phyloP scores from a whole-genome alignment of 2,329 filamentous ascomycete genomes.

The Penicillium sp. region DNA sequence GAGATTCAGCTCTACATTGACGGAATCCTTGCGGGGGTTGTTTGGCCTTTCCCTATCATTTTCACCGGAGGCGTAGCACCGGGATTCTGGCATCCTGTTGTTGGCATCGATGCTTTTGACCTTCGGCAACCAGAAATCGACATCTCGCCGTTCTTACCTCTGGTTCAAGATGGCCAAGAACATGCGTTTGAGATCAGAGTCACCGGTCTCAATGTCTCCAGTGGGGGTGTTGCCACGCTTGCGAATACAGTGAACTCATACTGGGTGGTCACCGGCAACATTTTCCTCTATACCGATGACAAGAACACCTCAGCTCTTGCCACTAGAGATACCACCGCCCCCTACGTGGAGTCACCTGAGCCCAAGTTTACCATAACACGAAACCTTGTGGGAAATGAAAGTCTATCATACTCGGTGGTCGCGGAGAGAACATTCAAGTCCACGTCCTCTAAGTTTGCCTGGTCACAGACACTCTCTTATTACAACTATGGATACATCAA shows the following conservation, averaged over 20 bases:
- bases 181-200: constrained; percentile 71
- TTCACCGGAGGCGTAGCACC: constrained; percentile 81
- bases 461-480: constrained; percentile 61
- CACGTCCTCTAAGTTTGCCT: constrained; percentile 50
- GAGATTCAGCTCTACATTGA: constrained; percentile 79
- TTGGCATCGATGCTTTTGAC: constrained; percentile 77
- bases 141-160: constrained; percentile 71
- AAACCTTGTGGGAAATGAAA: constrained; percentile 44
- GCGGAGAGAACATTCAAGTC: constrained; percentile 59
- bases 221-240: constrained; percentile 47
- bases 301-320: constrained; percentile 13
- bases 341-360: constrained; percentile 34
- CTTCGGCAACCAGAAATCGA: constrained; percentile 79
- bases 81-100: constrained; percentile 74
- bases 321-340: constrained; percentile 13
- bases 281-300: constrained; percentile 73
- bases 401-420: constrained; percentile 59
- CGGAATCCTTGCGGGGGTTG: constrained; percentile 68
- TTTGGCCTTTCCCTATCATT: constrained; percentile 79
- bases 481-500: constrained; percentile 57
- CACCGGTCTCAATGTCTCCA: constrained; percentile 62
- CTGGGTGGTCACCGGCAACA: constrained; percentile 77
- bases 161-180: constrained; percentile 63
- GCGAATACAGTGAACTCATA: constrained; percentile 61
- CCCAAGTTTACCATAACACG: constrained; percentile 53